A percentile compares a stretch with the other conserved stretches of the same genome.
These are phyloP conservation scores for Gamsiella multidivaricata DNA, from an alignment of 192 early-diverging fungal genomes.

Conservation along the genomic window DNA sequence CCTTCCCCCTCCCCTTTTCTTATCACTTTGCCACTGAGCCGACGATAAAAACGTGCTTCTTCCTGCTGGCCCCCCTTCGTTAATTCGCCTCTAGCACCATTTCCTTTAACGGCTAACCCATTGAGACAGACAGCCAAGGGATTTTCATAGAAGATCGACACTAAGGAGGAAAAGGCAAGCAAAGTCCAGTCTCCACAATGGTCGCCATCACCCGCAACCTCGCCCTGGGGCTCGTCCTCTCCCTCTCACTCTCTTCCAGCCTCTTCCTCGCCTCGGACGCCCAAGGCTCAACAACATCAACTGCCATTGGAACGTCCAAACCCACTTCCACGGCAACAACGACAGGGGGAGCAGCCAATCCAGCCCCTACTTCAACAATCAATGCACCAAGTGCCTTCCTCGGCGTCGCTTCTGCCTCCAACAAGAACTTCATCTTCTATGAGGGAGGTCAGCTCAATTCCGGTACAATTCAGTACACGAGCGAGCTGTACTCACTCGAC, in stretches of 20 bases:
- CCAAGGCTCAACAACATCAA: conserved; percentile 5
- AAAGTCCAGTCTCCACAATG: conserved; percentile 16
- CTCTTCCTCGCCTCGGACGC: conserved; percentile 16
- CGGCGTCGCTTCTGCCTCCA: conserved; percentile 16
- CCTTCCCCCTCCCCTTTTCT: not conserved
- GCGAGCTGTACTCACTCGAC: conserved; percentile 21
- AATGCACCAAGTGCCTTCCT: conserved; percentile 18
- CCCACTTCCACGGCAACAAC: conserved; percentile 8
- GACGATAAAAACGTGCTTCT: not conserved
- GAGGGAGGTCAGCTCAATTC: conserved; percentile 29
- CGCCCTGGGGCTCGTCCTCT: conserved; percentile 25
- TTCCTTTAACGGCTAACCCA: conserved; percentile 21
- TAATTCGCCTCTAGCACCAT: not conserved
- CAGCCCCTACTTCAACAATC: not conserved
- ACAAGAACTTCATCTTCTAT: conserved; percentile 21
- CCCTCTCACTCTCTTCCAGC: conserved; percentile 22
- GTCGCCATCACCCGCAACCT: conserved; percentile 13
- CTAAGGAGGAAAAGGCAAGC: conserved; percentile 42
- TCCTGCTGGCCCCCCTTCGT: not conserved
- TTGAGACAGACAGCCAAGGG: not conserved
- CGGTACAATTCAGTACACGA: not conserved
- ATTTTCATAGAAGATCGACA: not conserved
- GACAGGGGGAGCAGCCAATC: not conserved
- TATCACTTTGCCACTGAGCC: not conserved
- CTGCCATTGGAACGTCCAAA: not conserved